phyloP scores from a whole-genome alignment of 352 stramenopile genomes.

The Globisporangium middletonii region DNA sequence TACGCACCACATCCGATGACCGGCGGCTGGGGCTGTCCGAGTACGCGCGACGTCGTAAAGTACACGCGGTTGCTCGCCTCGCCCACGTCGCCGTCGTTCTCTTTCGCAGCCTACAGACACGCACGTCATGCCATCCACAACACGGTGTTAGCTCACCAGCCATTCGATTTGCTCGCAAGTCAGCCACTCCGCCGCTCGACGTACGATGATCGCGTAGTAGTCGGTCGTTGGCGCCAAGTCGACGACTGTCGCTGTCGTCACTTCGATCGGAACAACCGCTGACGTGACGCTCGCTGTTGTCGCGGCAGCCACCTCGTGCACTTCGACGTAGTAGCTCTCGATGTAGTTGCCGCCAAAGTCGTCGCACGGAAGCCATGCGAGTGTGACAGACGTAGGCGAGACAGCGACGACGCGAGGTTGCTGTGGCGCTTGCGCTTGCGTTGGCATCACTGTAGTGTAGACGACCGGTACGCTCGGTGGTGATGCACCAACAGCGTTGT shows the following conservation, averaged over 20 bases:
- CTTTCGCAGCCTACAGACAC: constrained; percentile 22
- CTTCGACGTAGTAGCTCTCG: constrained; percentile 26
- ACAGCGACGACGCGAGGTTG: constrained; percentile 10
- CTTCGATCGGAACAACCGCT: constrained; percentile 10
- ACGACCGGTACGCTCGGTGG: constrained; percentile 9
- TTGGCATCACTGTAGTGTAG: constrained; percentile 22
- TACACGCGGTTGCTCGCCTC: constrained; percentile 28
- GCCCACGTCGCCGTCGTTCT: constrained; percentile 19
- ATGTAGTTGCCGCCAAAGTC: constrained; percentile 47
- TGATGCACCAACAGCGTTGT: constrained; percentile 35
- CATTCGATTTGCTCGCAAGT: neutral
- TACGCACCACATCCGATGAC: constrained; percentile 45
- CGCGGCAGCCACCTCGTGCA: constrained; percentile 6
- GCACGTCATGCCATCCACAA: neutral
- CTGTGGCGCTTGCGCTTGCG: constrained; percentile 27
- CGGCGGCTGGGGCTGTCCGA: constrained; percentile 35
- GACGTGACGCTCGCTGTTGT: constrained; percentile 4
- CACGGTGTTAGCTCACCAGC: neutral
- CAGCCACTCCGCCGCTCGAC: constrained; percentile 6
- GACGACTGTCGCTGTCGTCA: constrained; percentile 17
- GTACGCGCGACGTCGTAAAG: constrained; percentile 28
- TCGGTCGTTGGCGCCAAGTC: constrained; percentile 18
- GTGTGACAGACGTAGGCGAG: constrained; percentile 11
- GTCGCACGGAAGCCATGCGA: constrained; percentile 29
- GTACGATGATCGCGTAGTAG: constrained; percentile 47